These are phyloP conservation scores for Lentinula sp. DNA, from an alignment of 768 basidiomycete genomes.

Conservation along the genomic window DNA sequence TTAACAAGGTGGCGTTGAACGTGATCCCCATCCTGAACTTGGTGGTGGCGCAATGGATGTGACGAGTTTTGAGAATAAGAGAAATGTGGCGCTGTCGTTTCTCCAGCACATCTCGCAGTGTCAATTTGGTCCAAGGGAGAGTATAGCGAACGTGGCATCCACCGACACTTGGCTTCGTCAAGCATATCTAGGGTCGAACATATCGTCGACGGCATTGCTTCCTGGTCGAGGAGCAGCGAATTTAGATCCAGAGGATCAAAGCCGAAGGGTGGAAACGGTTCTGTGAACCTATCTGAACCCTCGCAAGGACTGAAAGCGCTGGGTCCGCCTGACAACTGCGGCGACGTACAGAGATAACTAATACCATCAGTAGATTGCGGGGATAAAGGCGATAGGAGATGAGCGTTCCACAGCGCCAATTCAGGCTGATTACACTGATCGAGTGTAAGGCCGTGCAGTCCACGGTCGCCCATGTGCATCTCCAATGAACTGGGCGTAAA, in stretches of 20 bases:
- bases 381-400: neutral
- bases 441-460: too few relatives aligned
- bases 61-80: neutral
- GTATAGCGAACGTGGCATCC: neutral
- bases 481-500: neutral
- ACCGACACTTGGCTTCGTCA: neutral
- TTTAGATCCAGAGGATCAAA: neutral
- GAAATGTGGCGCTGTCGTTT: neutral
- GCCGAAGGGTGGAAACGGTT: neutral
- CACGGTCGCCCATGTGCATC: neutral
- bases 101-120: neutral
- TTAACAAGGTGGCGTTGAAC: too few relatives aligned
- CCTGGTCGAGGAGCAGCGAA: neutral
- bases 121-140: neutral
- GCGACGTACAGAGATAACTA: neutral
- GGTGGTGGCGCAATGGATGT: neutral
- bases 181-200: neutral
- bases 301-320: neutral
- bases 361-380: neutral
- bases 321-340: neutral
- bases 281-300: neutral
- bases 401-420: neutral
- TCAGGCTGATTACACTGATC: neutral
- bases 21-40: neutral
- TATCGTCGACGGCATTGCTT: neutral